Base-by-base conservation (phyloP, 164 flowering plant genomes). In the Tinospora cordifolia region DNA sequence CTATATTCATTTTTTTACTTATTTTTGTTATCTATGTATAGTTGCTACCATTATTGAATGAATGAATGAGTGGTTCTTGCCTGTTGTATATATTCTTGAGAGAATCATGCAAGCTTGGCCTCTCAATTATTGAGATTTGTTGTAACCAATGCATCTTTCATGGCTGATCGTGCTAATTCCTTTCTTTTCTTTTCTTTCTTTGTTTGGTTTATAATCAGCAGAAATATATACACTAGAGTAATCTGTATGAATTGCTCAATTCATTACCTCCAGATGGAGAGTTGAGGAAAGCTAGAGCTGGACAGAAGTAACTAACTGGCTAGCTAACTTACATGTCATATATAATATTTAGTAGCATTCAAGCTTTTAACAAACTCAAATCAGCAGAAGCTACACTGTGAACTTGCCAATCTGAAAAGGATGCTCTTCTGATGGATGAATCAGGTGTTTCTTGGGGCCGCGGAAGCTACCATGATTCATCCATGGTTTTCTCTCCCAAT, bases 401-500 rank as follows among this genome's bases (percentile, higher is more conserved):
- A 76, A 74, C 67, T 76, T 41, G 36, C 69, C 73, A 65, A 80
- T 74, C 63, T 67, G 70, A 69, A 77, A 70, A 7, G 77, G 81
- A 70, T 64, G 67, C 70, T 83, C 69, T 0, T 51, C 68, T 0
- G 82, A 68, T 6, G 78, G 84, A 59, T 81, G 80, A 60, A 81
- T 71, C 40, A 87, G 81, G 60, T 84, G 91, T 46, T 81, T 79
- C 15, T 73, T 66, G 11, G 79, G 82, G 8, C 91, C 86, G 2
- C 88, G 81, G 47, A 54, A 70, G 77, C 83, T 83, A 49, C 91
- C 87, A 34, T 86, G 89, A 64, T 87, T 87, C 82, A 83, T 81
- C 86, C 84, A 72, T 34, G 73, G 80, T 75, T 74, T 73, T 75
- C 71, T 78, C 26, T 74, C 59, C 81, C 81, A 70, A 27, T 21